Base-by-base conservation (phyloP, 2,329 filamentous ascomycete species). In the Zymoseptoria brevis region DNA sequence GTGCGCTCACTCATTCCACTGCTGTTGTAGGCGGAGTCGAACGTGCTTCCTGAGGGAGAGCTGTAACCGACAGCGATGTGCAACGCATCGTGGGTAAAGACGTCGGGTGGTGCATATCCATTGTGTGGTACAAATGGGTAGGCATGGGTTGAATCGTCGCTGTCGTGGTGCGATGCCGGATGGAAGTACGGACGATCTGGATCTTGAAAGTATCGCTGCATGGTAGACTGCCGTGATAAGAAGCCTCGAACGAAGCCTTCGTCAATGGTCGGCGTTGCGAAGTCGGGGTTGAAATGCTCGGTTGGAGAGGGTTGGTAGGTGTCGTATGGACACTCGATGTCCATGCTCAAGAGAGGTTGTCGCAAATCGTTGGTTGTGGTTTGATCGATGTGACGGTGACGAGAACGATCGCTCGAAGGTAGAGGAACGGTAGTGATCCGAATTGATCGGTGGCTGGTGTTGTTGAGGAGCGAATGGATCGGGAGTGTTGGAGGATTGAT, bases 21-120 rank as follows among this genome's bases (percentile, higher is more conserved):
- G 55, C 59, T 57, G 22, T 48, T 49, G 26, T 54, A 51, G 3
- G 62, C 58, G 2, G 61, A 60, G 8, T 54, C 58, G 6, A 56
- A 45, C 30, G 53, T 19, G 29, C 57, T 62, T 57, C 51, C 59
- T 1, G 58, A 48, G 4, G 64, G 57, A 6, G 61, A 62, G 16
- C 49, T 45, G 24, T 45, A 55, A 2, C 50, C 51, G 51, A 29
- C 35, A n/a, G 35, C 51, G 24, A 53, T 19, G 51, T 53, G 51
- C 51, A 53, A 24, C 21, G n/a, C 51, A 29, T 29, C 16, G 51
- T 24, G 9, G 8, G 51, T 30, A 29, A 19, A 53, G 13, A 19
- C 5, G 2, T 29, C 13, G 9, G 2, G 4, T 1, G 13, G 11
- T 22, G 19, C 52, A n/a, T 9, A 5, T 5, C 24, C 11, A 48